Conservation (phyloP, 2,329 filamentous ascomycete species). For the Pseudogymnoascus sp. region DNA sequence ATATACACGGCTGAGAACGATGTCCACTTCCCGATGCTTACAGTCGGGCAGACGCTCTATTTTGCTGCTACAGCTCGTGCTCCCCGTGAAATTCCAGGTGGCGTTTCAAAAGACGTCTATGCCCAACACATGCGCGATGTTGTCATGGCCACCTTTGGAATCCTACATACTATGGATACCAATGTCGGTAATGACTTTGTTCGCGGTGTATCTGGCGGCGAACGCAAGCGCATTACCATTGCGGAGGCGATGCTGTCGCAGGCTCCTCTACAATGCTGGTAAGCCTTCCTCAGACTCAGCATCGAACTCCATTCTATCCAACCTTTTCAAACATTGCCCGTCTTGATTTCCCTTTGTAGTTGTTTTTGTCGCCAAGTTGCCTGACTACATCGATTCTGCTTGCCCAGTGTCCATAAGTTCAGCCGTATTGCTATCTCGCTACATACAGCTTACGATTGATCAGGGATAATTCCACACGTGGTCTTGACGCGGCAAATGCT, state of each 20-base stretch:
- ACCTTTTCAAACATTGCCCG: constrained; percentile 51
- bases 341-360: not conserved
- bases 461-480: constrained; percentile 66
- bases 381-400: not conserved
- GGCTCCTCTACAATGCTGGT: constrained; percentile 33
- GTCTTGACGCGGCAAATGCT: constrained; percentile 64
- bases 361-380: not conserved
- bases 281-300: constrained; percentile 60
- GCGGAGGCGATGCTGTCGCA: constrained; percentile 33
- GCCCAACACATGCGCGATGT: constrained; percentile 34
- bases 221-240: constrained; percentile 50
- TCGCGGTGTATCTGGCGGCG: constrained; percentile 49
- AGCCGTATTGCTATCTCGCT: constrained; percentile 9
- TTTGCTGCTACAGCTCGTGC: constrained; percentile 67
- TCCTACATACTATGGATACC: constrained; percentile 44
- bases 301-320: constrained; percentile 58
- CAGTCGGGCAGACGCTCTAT: constrained; percentile 75
- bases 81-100: constrained; percentile 50
- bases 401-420: not conserved
- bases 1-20: no score
- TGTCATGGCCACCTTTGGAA: constrained; percentile 52
- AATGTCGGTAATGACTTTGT: constrained; percentile 48
- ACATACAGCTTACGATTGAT: constrained; percentile 18
- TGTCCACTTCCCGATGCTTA: constrained; percentile 72
- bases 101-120: constrained; percentile 49